phyloP scores from a whole-genome alignment of 768 basidiomycete genomes.

The Lactarius evosmus region DNA sequence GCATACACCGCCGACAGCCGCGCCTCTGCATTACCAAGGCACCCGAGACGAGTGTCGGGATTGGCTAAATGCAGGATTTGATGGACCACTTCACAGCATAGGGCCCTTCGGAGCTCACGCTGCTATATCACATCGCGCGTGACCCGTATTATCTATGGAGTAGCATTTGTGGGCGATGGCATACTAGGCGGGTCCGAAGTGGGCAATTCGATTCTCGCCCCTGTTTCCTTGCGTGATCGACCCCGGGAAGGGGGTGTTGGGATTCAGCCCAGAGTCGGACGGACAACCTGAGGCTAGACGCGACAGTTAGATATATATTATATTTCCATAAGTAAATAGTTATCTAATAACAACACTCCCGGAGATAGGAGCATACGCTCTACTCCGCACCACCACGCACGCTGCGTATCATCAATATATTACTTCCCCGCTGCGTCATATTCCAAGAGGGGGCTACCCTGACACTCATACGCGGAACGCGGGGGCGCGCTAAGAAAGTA shows the following conservation, averaged over 20 bases:
- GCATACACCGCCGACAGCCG: constrained; percentile 28
- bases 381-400: too few species aligned
- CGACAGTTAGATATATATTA: too few species aligned
- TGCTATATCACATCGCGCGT: constrained; percentile 32
- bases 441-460: too few species aligned
- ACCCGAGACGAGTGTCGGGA: constrained; percentile 30
- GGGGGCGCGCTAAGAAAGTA: neutral
- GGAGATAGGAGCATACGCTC: too few species aligned
- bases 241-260: neutral
- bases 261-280: too few species aligned
- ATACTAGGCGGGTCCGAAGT: neutral
- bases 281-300: too few species aligned
- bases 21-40: constrained; percentile 28
- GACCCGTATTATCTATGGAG: constrained; percentile 27
- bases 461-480: neutral
- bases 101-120: constrained; percentile 9
- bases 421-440: too few species aligned
- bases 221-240: constrained; percentile 28
- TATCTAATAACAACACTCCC: too few species aligned
- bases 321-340: too few species aligned
- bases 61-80: constrained; percentile 25
- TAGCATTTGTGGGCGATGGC: constrained; percentile 24
- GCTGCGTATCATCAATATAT: too few species aligned
- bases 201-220: constrained; percentile 22
- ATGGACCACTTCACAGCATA: neutral